Evolutionary conservation across 768 basidiomycete species (phyloP), one percentile per base, ranked within the genome.

Genomic region (Piloderma croceum): DNA sequence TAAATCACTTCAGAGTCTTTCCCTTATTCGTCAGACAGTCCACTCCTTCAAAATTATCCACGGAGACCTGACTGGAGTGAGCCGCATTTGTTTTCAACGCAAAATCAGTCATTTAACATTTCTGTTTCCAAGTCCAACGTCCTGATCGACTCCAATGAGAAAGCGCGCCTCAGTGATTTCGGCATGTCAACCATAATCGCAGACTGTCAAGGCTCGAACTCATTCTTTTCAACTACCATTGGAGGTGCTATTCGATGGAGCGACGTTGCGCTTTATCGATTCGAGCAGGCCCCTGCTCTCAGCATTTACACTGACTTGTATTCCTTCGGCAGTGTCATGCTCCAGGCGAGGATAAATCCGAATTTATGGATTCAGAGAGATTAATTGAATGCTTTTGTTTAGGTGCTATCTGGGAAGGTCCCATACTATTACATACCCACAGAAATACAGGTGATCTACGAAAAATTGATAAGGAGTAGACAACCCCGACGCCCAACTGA

Each of bases 181-280:
- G 41, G 41, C 1, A 11, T 42, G 34, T 36, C 41, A 6, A 24
- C 25, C 4, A 19, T 42, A 3, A 13, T 42, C 2, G 18, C 13
- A 13, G 41, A 42, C 20, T 37, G 36, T 42, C 34, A 36, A 34
- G 4, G 38, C 32, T 15, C n/a, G n/a, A n/a, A n/a, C n/a, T n/a
- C n/a, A n/a, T n/a, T n/a, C n/a, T n/a, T n/a, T n/a, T 35, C 36
- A n/a, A 19, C 35, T n/a, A 24, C n/a, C 18, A n/a, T 41, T 34
- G 45, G 39, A 12, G 46, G 42, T 6, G 41, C 46, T 19, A 23
- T 46, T 15, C 49, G 46, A 3, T 50, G 49, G 49, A 42, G 42
- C 27, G 45, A 37, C 17, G 45, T 46, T 4, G 29, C 24, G 11
- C 38, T 50, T 6, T 37, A 23, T 6, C 33, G 18, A 11, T 20